phyloP scores from a whole-genome alignment of 2,329 filamentous ascomycete species.

The Ophiosphaerella herpotricha region DNA sequence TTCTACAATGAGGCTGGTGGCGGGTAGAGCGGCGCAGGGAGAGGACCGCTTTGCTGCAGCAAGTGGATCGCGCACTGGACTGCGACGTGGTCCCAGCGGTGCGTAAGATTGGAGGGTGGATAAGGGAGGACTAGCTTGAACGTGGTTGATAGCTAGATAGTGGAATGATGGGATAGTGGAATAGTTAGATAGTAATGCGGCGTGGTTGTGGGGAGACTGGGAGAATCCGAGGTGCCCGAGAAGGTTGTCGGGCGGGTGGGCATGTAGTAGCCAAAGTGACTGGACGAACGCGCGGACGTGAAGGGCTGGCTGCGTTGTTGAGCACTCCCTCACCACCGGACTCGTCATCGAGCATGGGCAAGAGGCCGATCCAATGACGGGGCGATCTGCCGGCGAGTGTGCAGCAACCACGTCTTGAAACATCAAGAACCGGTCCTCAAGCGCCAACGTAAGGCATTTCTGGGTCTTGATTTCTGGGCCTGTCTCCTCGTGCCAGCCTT shows the following conservation, averaged over 20 bases:
- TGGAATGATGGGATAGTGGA: too few species aligned
- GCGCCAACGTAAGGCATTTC: neutral
- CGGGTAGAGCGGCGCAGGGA: slow-evolving; percentile 28
- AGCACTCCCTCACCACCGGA: slow-evolving; percentile 1
- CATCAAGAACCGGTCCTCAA: neutral
- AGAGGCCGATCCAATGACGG: slow-evolving; percentile 7
- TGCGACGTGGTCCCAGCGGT: slow-evolving; percentile 25
- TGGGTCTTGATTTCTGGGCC: neutral
- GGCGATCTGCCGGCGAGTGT: neutral
- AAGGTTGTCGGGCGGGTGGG: neutral
- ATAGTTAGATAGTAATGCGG: neutral
- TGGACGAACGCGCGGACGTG: slow-evolving; percentile 6
- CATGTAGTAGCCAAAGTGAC: neutral
- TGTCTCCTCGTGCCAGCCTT: neutral
- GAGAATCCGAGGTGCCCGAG: neutral
- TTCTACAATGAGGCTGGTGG: slow-evolving; percentile 22
- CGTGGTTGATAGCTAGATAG: too few species aligned
- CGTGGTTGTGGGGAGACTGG: neutral
- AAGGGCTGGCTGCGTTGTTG: slow-evolving; percentile 12
- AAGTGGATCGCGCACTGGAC: slow-evolving; percentile 12
- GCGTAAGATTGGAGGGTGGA: slow-evolving; percentile 13
- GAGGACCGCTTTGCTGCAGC: slow-evolving; percentile 13
- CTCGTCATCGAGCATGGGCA: slow-evolving; percentile 10
- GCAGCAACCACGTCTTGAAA: slow-evolving; percentile 8
- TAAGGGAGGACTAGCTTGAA: slow-evolving; percentile 2